Percentiles rank a stretch among this genome's conserved stretches.
These are phyloP conservation scores for Globisporangium iwayamae DNA, from an alignment of 352 stramenopile species.

Conservation along the genomic window DNA sequence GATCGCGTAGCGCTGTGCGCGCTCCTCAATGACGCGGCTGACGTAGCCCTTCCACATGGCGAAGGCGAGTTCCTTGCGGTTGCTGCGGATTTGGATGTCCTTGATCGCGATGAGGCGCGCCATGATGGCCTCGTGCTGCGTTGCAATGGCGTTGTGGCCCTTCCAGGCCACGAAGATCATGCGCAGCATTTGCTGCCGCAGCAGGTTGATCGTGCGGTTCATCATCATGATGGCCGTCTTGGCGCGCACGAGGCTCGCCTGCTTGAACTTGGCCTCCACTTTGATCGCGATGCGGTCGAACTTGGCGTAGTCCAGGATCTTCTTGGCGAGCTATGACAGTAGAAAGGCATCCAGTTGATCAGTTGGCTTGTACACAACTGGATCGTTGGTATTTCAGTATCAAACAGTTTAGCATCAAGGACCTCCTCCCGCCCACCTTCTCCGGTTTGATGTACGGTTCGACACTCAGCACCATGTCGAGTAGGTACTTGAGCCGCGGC, in stretches of 20 bases:
- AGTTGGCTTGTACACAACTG: background rate
- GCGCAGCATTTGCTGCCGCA: slow-evolving; percentile 62
- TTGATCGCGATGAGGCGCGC: slow-evolving; percentile 64
- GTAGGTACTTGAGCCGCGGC: slow-evolving; percentile 68
- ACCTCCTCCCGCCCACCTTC: slow-evolving; percentile 26
- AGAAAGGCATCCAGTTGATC: background rate
- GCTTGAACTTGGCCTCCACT: slow-evolving; percentile 70
- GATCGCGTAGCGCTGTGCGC: slow-evolving; percentile 53
- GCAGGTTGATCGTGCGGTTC: slow-evolving; percentile 50
- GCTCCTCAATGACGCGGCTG: slow-evolving; percentile 47
- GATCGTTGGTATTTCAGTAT: background rate
- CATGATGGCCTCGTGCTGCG: slow-evolving; percentile 51
- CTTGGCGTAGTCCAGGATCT: slow-evolving; percentile 73
- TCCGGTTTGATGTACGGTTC: slow-evolving; percentile 55
- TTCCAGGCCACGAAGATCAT: slow-evolving; percentile 81
- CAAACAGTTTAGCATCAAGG: background rate
- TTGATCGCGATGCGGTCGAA: slow-evolving; percentile 76
- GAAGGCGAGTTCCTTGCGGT: slow-evolving; percentile 46
- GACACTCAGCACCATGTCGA: slow-evolving; percentile 75
- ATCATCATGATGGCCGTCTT: slow-evolving; percentile 84
- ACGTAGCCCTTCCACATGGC: slow-evolving; percentile 58
- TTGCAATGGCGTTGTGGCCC: slow-evolving; percentile 45
- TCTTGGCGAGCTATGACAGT: slow-evolving; percentile 46
- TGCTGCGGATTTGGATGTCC: slow-evolving; percentile 47
- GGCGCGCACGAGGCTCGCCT: slow-evolving; percentile 69